Base-by-base conservation (phyloP, 139 green algal genomes). In the Picochlorum sp. region DNA sequence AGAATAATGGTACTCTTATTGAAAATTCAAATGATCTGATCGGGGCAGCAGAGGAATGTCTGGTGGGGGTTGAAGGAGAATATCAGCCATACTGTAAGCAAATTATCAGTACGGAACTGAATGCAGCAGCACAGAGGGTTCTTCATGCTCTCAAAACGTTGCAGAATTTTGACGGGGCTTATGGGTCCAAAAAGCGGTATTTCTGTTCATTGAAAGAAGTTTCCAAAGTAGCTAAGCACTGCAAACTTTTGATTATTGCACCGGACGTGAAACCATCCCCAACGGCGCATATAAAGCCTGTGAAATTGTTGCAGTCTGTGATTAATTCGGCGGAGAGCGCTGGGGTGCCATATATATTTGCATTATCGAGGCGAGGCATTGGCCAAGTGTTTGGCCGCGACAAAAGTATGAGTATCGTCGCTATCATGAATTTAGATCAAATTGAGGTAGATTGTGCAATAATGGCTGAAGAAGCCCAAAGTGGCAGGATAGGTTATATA, bases 391-490 rank as follows among this genome's bases (percentile, higher is more conserved):
- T 89, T 66, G 85, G 85, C 20, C 74, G 68, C 26, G 72, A 80
- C 40, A 91, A 91, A 68, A 76, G 73, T 40, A 86, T 93, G 66
- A 80, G 62, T 44, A 81, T 86, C 1, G 79, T 91, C 3, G 85
- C 83, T 0, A 36, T 93, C 20, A 75, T 85, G 39, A 69, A 85
- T 40, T 61, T 78, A 7, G 56, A 74, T 18, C 74, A 74, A 2
- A 67, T 81, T n/a, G 68, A 81, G 25, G 75, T 72, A 18, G 7
- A 68, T 28, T 63, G 71, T 10, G 37, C 37, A 0, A 33, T 59
- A 8, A 63, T 85, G 70, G 41, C 73, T 20, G n/a, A n/a, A 22
- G 45, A 80, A 35, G 69, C 69, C 6, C n/a, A 29, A 22, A 44
- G 52, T 18, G 77, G 66, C 1, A 53, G 68, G 12, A 29, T 30